Evolutionary conservation across 2,329 filamentous ascomycete species (phyloP), one percentile per base, ranked within the genome.

Genomic region (Xylariaceae sp.): DNA sequence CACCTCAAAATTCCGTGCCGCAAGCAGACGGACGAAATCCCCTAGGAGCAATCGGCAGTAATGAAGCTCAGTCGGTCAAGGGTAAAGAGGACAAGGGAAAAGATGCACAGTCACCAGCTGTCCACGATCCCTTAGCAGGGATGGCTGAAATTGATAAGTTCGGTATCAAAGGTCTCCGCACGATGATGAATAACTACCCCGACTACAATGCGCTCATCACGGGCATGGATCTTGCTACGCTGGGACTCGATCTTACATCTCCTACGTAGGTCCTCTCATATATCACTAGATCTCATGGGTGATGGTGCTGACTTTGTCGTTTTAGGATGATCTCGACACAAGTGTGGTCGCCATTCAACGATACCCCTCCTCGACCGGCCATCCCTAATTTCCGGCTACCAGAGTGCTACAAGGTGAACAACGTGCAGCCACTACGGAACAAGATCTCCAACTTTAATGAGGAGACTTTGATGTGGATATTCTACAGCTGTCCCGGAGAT

Each of bases 381-480:
- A 69, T 82, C 23, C 74, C 76, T 19, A 77, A 75, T 45, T 80
- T 77, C 50, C 72, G 72, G 11, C 64, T 85, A 22, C 82, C 82
- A 0, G 82, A 85, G 37, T 85, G 82, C 63, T 85, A 85, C 58
- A 77, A 74, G 42, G 82, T 85, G 25, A 80, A 75, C 50, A 85
- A 85, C 50, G 79, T 83, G 21, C 79, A 82, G 53, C 73, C 79
- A 3, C 75, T 85, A 42, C 79, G 84, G 50, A 79, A 73, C 55
- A 85, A 85, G 63, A 81, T 85, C 39, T 71, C 71, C 33, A 83
- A 76, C 52, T 84, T 85, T 64, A 84, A 83, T 54, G 82, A 85
- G 52, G 82, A 85, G 64, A 83, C 82, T 0, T 66, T 85, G 38
- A 80, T 85, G 63, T 83, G 79, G 74, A 85, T 85, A 53, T 85